These are phyloP conservation scores for Phytophthora europaea DNA, from an alignment of 352 stramenopile species.

Conservation along the genomic window DNA sequence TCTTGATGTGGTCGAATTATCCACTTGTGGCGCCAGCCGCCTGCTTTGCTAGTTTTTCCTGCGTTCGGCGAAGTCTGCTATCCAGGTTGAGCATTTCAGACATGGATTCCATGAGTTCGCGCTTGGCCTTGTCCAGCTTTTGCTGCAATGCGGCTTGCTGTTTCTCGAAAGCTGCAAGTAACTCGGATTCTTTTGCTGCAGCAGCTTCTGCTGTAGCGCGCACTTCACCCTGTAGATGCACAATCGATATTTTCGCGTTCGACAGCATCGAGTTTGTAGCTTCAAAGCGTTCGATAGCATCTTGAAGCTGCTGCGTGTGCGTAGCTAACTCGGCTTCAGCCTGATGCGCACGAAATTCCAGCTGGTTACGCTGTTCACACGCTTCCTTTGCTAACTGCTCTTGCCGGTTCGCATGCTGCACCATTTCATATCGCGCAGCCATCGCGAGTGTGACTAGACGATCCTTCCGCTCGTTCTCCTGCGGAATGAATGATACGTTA, in stretches of 20 bases:
- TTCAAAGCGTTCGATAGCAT: slow-evolving; percentile 56
- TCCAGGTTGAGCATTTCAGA: slow-evolving; percentile 74
- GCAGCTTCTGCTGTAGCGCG: slow-evolving; percentile 21
- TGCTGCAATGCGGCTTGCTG: slow-evolving; percentile 57
- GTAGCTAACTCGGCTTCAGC: slow-evolving; percentile 50
- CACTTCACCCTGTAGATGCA: slow-evolving; percentile 38
- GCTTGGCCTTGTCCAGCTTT: slow-evolving; percentile 81
- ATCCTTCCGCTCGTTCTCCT: slow-evolving; percentile 80
- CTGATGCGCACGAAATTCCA: slow-evolving; percentile 38
- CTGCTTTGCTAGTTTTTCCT: slow-evolving; percentile 75
- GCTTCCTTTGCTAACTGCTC: slow-evolving; percentile 49
- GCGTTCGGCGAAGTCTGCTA: slow-evolving; percentile 64
- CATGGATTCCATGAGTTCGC: slow-evolving; percentile 78
- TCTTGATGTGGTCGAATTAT: background rate
- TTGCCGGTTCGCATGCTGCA: slow-evolving; percentile 58
- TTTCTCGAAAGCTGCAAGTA: slow-evolving; percentile 54
- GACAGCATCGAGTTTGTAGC: slow-evolving; percentile 44
- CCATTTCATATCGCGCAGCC: slow-evolving; percentile 80
- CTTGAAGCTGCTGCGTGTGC: slow-evolving; percentile 58
- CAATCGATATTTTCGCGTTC: slow-evolving; percentile 43
- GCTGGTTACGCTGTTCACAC: slow-evolving; percentile 28
- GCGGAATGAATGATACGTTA: background rate
- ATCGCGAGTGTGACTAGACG: slow-evolving; percentile 82
- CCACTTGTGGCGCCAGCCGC: slow-evolving; percentile 21
- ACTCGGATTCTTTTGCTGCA: slow-evolving; percentile 52